These are phyloP conservation scores for Penicillium sp. DNA, from an alignment of 2,329 filamentous ascomycete species.

Conservation along the genomic window DNA sequence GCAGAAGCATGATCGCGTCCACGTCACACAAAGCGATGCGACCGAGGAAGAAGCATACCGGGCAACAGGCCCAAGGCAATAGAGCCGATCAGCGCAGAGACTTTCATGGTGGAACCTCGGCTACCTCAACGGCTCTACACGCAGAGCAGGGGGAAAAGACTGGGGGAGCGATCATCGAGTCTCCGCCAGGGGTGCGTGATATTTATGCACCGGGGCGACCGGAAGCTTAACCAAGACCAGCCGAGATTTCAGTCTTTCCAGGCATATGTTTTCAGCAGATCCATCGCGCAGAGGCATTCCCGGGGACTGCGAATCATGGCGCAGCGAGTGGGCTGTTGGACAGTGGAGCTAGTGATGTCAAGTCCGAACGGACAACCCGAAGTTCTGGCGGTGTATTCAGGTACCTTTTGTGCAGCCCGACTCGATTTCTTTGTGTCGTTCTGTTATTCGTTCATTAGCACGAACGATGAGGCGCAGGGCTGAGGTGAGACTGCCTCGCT, in stretches of 20 bases:
- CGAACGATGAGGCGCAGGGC: neutral
- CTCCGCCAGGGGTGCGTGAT: conserved; percentile 1
- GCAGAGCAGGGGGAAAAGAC: neutral
- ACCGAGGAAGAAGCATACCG: conserved; percentile 15
- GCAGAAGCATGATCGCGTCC: neutral
- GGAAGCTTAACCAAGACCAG: conserved; percentile 17
- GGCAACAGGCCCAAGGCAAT: conserved; percentile 17
- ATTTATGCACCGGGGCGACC: conserved; percentile 23
- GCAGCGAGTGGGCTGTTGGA: conserved; percentile 7
- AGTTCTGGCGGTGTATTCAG: neutral
- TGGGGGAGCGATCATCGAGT: neutral
- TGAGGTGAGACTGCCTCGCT: neutral
- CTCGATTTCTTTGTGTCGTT: neutral
- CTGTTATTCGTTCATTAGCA: neutral
- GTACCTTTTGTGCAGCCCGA: too few species aligned
- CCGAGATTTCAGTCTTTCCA: neutral
- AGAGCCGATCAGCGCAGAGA: conserved; percentile 10
- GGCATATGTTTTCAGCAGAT: neutral
- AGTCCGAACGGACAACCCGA: neutral
- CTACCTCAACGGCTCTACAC: neutral
- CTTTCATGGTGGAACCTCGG: conserved; percentile 15
- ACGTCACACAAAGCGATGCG: neutral
- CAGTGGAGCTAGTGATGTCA: conserved; percentile 20
- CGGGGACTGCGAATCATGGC: conserved; percentile 14
- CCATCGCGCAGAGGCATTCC: neutral